A percentile compares a stretch with the other conserved stretches of the same genome.
These are phyloP conservation scores for Mycena kentingensis DNA, from an alignment of 768 basidiomycete genomes.

Conservation along the genomic window DNA sequence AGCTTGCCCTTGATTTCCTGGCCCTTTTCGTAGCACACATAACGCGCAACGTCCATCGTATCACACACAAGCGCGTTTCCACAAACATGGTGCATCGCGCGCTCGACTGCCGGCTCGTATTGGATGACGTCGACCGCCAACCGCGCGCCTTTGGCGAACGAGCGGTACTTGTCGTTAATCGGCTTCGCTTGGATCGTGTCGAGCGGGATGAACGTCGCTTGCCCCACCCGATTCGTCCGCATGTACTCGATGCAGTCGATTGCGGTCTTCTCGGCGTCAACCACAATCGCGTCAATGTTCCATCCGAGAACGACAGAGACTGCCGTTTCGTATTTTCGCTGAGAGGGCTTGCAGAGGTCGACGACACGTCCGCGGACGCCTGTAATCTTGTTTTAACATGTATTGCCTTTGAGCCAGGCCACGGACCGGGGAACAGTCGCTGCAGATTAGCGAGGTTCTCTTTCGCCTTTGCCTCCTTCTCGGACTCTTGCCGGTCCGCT, in stretches of 20 bases:
- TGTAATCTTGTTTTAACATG: slow-evolving; percentile 27
- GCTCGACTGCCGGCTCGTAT: slow-evolving; percentile 80
- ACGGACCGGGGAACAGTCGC: slow-evolving; percentile 82
- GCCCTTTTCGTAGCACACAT: slow-evolving; percentile 90
- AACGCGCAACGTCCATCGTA: slow-evolving; percentile 88
- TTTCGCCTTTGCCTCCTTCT: slow-evolving; percentile 80
- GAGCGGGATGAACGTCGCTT: slow-evolving; percentile 98
- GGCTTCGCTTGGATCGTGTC: slow-evolving; percentile 96
- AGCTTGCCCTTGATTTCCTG: slow-evolving; percentile 93
- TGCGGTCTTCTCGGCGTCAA: slow-evolving; percentile 95
- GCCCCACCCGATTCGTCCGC: slow-evolving; percentile 91
- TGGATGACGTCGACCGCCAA: slow-evolving; percentile 86
- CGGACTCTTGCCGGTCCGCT: slow-evolving; percentile 83
- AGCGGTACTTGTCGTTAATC: slow-evolving; percentile 91
- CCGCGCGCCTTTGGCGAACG: slow-evolving; percentile 84
- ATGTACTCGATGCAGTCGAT: slow-evolving; percentile 99
- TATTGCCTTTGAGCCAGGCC: background rate
- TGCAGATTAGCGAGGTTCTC: slow-evolving; percentile 85
- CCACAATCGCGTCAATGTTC: slow-evolving; percentile 93
- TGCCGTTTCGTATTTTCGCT: slow-evolving; percentile 88
- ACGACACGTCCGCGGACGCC: slow-evolving; percentile 92
- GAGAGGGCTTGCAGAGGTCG: slow-evolving; percentile 93
- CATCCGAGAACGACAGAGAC: slow-evolving; percentile 91
- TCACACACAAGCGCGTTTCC: slow-evolving; percentile 96
- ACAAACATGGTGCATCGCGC: slow-evolving; percentile 96